These are phyloP conservation scores for Theobroma grandiflorum DNA, from an alignment of 441 rosid species.

Conservation along the genomic window DNA sequence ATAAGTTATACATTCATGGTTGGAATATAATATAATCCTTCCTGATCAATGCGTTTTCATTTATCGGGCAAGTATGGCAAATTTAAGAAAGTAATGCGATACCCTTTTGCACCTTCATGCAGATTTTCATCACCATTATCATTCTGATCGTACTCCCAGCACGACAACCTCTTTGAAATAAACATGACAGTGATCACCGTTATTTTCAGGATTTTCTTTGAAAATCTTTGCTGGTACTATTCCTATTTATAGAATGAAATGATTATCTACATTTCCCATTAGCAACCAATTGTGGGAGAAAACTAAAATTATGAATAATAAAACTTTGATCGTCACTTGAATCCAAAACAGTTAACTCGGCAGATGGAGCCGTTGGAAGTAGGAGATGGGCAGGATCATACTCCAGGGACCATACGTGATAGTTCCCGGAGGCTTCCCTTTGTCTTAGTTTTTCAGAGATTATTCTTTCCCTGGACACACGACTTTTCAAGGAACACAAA, in stretches of 20 bases:
- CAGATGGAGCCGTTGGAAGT: not conserved
- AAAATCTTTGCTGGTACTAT: not conserved
- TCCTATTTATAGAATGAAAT: not conserved
- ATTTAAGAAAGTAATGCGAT: no score
- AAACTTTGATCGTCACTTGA: not conserved
- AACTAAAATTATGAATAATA: not conserved
- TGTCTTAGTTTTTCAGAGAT: not conserved
- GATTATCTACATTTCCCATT: no score
- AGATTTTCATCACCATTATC: no score
- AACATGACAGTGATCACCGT: no score
- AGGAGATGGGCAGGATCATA: not conserved
- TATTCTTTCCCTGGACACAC: not conserved
- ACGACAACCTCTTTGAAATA: no score
- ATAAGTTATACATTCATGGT: no score
- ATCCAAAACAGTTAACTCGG: not conserved
- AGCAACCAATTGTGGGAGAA: not conserved
- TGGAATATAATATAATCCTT: no score
- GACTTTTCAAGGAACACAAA: not conserved
- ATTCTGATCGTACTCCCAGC: no score
- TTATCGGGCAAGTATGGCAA: no score
- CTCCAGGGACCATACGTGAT: not conserved
- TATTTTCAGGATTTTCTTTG: no score
- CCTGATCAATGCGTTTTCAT: no score
- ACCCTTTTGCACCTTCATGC: no score
- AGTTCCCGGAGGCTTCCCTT: not conserved